Percentiles rank a stretch among this genome's conserved stretches.
phyloP scores from a whole-genome alignment of 495 filamentous ascomycete genomes.

The Penicillium canescens region DNA sequence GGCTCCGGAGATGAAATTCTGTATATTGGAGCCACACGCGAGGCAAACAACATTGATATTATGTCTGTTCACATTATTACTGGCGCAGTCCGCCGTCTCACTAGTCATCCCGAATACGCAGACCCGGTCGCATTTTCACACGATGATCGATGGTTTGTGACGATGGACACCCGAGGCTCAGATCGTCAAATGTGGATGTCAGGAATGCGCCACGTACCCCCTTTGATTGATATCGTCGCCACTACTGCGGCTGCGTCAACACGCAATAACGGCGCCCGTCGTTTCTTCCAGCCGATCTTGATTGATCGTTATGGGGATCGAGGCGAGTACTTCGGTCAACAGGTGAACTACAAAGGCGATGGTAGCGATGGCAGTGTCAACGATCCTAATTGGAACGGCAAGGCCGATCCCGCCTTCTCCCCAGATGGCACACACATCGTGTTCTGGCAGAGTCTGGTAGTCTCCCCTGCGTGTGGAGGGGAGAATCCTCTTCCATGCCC shows the following conservation, averaged over 20 bases:
- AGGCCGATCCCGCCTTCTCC: constrained; percentile 25
- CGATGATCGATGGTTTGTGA: constrained; percentile 22
- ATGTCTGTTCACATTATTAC: constrained; percentile 22
- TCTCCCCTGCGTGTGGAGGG: constrained; percentile 16
- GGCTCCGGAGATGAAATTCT: constrained; percentile 20
- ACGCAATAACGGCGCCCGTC: constrained; percentile 22
- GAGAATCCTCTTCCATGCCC: constrained; percentile 18
- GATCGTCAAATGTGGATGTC: constrained; percentile 25
- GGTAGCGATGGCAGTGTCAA: constrained; percentile 17
- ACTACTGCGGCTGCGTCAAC: constrained; percentile 13
- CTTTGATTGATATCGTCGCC: constrained; percentile 18
- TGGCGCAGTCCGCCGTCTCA: constrained; percentile 22
- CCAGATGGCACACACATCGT: constrained; percentile 23
- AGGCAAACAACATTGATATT: constrained; percentile 26
- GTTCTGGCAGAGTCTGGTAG: constrained; percentile 17
- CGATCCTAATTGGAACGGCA: constrained; percentile 27
- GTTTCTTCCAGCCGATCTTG: constrained; percentile 26
- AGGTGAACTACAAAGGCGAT: constrained; percentile 19
- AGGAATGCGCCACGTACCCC: constrained; percentile 21
- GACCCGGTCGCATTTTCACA: constrained; percentile 24
- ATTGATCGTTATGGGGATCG: constrained; percentile 19
- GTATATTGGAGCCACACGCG: constrained; percentile 19
- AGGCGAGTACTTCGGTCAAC: constrained; percentile 21
- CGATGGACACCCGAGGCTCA: constrained; percentile 20
- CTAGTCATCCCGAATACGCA: constrained; percentile 24